These are phyloP conservation scores for Sporothrix pseudoabietina DNA, from an alignment of 2,329 filamentous ascomycete species.

Conservation along the genomic window DNA sequence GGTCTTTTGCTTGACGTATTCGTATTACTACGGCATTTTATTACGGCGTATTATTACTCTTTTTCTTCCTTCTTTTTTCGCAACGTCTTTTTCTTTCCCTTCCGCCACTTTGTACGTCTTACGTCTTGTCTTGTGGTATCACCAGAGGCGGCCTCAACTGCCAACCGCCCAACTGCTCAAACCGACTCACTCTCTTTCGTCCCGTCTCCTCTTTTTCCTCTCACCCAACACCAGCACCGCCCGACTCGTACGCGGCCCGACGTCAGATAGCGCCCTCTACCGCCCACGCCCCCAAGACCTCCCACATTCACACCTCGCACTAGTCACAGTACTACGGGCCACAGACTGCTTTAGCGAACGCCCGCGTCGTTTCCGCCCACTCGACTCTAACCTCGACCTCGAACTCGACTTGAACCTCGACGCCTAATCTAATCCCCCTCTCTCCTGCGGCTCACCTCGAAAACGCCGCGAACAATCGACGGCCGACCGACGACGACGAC, in stretches of 20 bases:
- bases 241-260: conserved; percentile 16
- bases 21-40: not conserved
- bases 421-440: not conserved
- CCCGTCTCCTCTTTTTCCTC: not conserved
- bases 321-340: not conserved
- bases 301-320: not conserved
- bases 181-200: not conserved
- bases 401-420: not conserved
- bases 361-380: conserved; percentile 14
- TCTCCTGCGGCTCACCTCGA: not conserved
- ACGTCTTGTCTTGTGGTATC: conserved; percentile 3
- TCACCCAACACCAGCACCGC: not conserved
- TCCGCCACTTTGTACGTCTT: not conserved
- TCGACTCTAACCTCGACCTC: not conserved
- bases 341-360: conserved; percentile 1
- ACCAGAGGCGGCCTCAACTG: conserved; percentile 12
- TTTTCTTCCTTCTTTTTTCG: not conserved
- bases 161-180: not conserved
- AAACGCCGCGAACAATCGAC: not conserved
- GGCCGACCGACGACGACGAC: not conserved
- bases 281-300: not conserved
- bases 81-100: not conserved
- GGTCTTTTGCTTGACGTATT: conserved; percentile 1
- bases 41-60: conserved; percentile 14
- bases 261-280: conserved; percentile 22